Base-by-base conservation (phyloP, 2,329 filamentous ascomycete genomes). In the Fusarium chlamydosporum region DNA sequence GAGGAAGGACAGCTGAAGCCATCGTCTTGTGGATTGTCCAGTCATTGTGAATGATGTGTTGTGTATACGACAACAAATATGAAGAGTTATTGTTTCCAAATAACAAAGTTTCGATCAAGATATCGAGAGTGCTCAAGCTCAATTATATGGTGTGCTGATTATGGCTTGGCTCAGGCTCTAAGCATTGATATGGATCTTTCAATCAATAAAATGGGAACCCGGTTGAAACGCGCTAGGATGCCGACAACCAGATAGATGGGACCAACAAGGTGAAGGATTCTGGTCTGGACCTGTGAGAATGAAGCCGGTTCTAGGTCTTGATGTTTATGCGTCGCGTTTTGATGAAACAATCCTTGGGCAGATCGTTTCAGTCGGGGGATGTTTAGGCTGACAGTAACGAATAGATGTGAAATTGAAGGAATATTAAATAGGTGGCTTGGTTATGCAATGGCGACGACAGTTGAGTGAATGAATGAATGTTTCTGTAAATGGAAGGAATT, bases 171-270 rank as follows among this genome's bases (percentile, higher is more conserved):
- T 56, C 41, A 50, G 48, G 31, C 51, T 57, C 41, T 27, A 41
- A 61, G 64, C 59, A 65, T 56, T 60, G 35, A 67, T 72, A 60
- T 50, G 47, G 33, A 50, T 60, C 64, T 55, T 63, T 55, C 52
- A 45, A 59, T 67, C 53, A 63, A 71, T 72, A 52, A 72, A 67
- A 56, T 61, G 57, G 61, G 59, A 61, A 73, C 71, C 42, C 38
- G 16, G 58, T 67, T 72, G 71, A 73, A 73, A 73, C 71, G 43
- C 65, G 57, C 61, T 67, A 61, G 67, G 61, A 67, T 60, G 67
- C 67, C 70, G 47, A 70, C 55, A 41, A 46, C 51, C 57, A 70
- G 35, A 50, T 58, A 53, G 62, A 66, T 27, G 42, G 52, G 52
- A 61, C 61, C 57, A 61, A 65, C 43, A 66, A 40, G 47, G 60